phyloP scores from a whole-genome alignment of 805 yeast species.

The Geotrichum ghanense region DNA sequence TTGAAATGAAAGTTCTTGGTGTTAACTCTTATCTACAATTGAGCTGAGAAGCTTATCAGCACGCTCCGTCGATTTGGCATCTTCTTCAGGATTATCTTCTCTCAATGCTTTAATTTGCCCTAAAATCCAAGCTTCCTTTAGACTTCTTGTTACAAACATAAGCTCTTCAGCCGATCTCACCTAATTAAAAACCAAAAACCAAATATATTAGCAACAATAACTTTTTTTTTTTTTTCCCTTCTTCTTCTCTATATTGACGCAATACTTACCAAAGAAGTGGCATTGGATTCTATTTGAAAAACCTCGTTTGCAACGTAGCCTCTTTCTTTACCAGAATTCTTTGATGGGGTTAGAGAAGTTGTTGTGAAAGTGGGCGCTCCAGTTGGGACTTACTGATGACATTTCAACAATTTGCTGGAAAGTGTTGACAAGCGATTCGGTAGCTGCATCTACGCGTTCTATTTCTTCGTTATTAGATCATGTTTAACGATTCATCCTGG shows the following conservation, averaged over 20 bases:
- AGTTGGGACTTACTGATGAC: conserved; percentile 15
- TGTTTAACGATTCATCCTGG: no score
- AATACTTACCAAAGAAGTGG: conserved; percentile 10
- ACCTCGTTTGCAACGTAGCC: background rate
- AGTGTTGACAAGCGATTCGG: conserved; percentile 17
- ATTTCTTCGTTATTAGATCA: background rate
- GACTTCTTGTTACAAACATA: conserved; percentile 27
- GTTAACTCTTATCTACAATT: conserved; percentile 8
- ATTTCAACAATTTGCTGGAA: conserved; percentile 21
- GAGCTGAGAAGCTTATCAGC: conserved; percentile 11
- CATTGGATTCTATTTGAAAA: background rate
- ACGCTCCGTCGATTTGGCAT: conserved; percentile 4
- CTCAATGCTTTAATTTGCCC: conserved; percentile 25
- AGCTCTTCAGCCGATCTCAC: conserved; percentile 29
- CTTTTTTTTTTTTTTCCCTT: conserved; percentile 20
- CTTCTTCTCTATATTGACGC: conserved; percentile 18
- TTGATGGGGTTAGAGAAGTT: conserved; percentile 3
- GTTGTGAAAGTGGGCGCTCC: background rate
- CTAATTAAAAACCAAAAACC: conserved; percentile 27
- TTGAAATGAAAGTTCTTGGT: no score
- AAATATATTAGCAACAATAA: conserved; percentile 28
- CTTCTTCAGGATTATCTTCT: conserved; percentile 7
- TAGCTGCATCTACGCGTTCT: conserved; percentile 20
- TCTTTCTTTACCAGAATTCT: conserved; percentile 13
- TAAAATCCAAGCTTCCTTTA: conserved; percentile 33